These are phyloP conservation scores for Fusarium nanum DNA, from an alignment of 2,329 filamentous ascomycete species.

Conservation along the genomic window DNA sequence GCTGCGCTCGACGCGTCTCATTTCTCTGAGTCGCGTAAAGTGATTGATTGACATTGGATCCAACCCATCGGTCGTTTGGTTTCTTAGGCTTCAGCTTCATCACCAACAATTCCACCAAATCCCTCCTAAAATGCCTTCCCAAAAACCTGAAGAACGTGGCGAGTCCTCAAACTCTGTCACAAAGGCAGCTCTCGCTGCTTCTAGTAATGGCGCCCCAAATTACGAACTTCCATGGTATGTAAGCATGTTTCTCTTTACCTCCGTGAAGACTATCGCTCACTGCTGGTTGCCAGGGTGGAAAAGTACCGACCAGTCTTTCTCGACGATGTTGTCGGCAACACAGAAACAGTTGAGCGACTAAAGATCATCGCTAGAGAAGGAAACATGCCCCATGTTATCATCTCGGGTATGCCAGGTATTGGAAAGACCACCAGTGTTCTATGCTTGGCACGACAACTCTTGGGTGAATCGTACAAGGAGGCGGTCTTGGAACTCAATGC, in stretches of 20 bases:
- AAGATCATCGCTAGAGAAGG: constrained; percentile 99
- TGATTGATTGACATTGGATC: constrained; percentile 48
- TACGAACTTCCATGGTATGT: constrained; percentile 89
- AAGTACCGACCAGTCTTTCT: constrained; percentile 96
- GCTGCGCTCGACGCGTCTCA: constrained; percentile 50
- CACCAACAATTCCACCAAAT: constrained; percentile 20
- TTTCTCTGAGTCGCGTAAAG: constrained; percentile 52
- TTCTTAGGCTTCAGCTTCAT: constrained; percentile 38
- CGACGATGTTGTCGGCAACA: constrained; percentile 97
- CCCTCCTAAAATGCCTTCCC: constrained; percentile 58
- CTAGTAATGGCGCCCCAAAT: constrained; percentile 62
- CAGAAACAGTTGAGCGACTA: constrained; percentile 94
- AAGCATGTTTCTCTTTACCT: constrained; percentile 38
- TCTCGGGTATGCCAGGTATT: constrained; percentile 99
- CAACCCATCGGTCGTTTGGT: neutral
- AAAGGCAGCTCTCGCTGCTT: constrained; percentile 65
- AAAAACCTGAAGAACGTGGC: constrained; percentile 64
- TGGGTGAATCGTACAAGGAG: constrained; percentile 96
- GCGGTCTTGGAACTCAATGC: constrained; percentile 96
- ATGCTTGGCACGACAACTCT: constrained; percentile 89
- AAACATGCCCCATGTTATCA: constrained; percentile 99
- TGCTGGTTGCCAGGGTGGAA: constrained; percentile 78
- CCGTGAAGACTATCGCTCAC: constrained; percentile 29
- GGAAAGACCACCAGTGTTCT: constrained; percentile 97
- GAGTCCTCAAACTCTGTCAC: constrained; percentile 71